phyloP scores from a whole-genome alignment of 441 rosid genomes.

The Euphorbia schlechtendalii region DNA sequence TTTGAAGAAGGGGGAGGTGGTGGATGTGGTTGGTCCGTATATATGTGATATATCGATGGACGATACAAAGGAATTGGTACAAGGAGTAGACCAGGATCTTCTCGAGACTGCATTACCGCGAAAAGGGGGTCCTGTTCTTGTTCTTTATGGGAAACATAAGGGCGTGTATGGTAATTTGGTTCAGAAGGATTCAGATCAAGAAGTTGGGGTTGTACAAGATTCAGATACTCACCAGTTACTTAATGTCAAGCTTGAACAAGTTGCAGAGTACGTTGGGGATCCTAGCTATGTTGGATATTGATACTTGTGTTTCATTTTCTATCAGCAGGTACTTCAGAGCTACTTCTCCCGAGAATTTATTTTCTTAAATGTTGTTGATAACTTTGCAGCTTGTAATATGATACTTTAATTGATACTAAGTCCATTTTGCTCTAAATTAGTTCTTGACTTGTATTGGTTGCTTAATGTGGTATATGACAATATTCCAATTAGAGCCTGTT shows the following conservation, averaged over 20 bases:
- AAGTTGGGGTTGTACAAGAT: constrained; percentile 59
- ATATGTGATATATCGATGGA: constrained; percentile 63
- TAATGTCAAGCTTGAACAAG: constrained; percentile 66
- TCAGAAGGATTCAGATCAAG: constrained; percentile 54
- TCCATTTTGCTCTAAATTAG: background rate
- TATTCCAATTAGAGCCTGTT: background rate
- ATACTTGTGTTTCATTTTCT: constrained; percentile 16
- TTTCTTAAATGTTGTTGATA: background rate
- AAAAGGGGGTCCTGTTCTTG: constrained; percentile 56
- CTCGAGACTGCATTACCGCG: constrained; percentile 76
- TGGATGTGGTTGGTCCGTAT: constrained; percentile 63
- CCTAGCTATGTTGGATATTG: constrained; percentile 56
- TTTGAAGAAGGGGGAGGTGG: constrained; percentile 62
- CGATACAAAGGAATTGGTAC: constrained; percentile 58
- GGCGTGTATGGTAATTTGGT: constrained; percentile 56
- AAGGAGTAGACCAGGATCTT: constrained; percentile 61
- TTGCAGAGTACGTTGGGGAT: constrained; percentile 76
- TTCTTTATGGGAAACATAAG: constrained; percentile 54
- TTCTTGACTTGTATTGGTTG: background rate
- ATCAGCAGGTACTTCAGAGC: constrained; percentile 9
- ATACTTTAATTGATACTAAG: background rate
- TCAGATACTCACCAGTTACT: constrained; percentile 51
- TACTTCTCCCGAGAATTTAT: background rate
- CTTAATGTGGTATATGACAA: background rate
- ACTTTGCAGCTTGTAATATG: background rate